Evolutionary conservation across 148 eudicot species (phyloP), one percentile per base, ranked within the genome.

Genomic region (Rhododendron griersonianum): DNA sequence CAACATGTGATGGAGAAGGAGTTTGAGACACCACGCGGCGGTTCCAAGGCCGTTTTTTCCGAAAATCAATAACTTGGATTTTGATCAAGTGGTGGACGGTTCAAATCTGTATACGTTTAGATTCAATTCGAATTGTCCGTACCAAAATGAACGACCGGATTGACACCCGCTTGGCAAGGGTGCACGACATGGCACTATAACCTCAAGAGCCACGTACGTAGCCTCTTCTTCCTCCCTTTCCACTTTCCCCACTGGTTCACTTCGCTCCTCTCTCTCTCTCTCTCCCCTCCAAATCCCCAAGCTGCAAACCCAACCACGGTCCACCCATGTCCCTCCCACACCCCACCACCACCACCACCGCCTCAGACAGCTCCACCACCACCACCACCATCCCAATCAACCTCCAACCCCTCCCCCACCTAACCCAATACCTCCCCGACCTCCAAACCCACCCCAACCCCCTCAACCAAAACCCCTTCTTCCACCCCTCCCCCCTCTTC

Each of bases 401-500:
- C 18, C 79, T 90, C 59, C 88, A 84, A 41, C 74, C 21, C 47
- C 25, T 90, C 0, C 84, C 90, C 4, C 93, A 90, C 59, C 89
- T 92, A 11, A 80, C 84, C 6, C 83, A 92, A 45, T 86, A 91
- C 86, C 79, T 89, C 80, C 86, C 84, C 2, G n/a, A 84, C 61
- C 88, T 90, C 53, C 74, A 86, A 73, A 87, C 90, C 75, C 69
- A 71, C 90, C 83, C 90, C 2, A 92, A 89, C 85, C 95, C 98
- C 2, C 78, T 95, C 1, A 87, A 87, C 7, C 57, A 48, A 35
- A 93, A 87, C 91, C 87, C 53, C 1, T 93, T 86, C 85, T 95
- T 90, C 90, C 92, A 83, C 86, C 94, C 95, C 3, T 47, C 87
- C 23, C 37, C 89, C 30, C 90, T 80, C 21, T 95, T 95, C 90